phyloP scores from a whole-genome alignment of 2,329 filamentous ascomycete species.

The Pestalotiopsis sp. region DNA sequence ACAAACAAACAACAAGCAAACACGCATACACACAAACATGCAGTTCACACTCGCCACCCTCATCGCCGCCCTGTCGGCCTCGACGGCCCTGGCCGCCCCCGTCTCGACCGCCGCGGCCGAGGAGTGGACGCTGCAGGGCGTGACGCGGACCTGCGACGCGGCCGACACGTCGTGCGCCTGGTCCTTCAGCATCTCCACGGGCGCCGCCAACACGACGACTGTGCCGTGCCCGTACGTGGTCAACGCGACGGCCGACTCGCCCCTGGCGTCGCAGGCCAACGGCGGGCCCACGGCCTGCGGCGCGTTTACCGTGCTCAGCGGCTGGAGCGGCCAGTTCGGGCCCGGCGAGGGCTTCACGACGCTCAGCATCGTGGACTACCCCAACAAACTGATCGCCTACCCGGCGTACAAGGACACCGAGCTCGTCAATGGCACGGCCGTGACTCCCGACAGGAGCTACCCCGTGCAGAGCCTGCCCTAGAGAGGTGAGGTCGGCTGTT shows the following conservation, averaged over 20 bases:
- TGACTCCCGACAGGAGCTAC: conserved; percentile 48
- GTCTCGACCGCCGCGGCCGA: conserved; percentile 31
- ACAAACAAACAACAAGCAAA: background rate
- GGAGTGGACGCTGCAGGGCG: conserved; percentile 40
- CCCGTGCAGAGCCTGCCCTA: conserved; percentile 20
- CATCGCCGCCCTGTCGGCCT: conserved; percentile 20
- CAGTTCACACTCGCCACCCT: conserved; percentile 23
- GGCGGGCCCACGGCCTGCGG: conserved; percentile 48
- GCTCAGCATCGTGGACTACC: conserved; percentile 49
- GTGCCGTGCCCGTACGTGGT: conserved; percentile 43
- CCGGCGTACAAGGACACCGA: conserved; percentile 57
- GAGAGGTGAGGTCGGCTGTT: background rate
- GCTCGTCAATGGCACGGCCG: conserved; percentile 44
- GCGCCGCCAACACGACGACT: conserved; percentile 24
- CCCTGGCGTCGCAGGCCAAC: conserved; percentile 36
- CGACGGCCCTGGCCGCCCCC: conserved; percentile 25
- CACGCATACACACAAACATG: background rate
- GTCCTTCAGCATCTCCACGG: conserved; percentile 43
- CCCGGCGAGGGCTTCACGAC: conserved; percentile 55
- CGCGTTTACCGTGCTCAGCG: conserved; percentile 51
- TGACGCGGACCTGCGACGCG: conserved; percentile 41
- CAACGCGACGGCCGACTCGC: conserved; percentile 27
- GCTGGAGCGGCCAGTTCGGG: conserved; percentile 60
- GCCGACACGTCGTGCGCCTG: conserved; percentile 42
- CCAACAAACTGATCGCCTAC: conserved; percentile 47